Evolutionary conservation across 345 rosid genomes (phyloP).

Genomic region (Gossypium stocksii): DNA sequence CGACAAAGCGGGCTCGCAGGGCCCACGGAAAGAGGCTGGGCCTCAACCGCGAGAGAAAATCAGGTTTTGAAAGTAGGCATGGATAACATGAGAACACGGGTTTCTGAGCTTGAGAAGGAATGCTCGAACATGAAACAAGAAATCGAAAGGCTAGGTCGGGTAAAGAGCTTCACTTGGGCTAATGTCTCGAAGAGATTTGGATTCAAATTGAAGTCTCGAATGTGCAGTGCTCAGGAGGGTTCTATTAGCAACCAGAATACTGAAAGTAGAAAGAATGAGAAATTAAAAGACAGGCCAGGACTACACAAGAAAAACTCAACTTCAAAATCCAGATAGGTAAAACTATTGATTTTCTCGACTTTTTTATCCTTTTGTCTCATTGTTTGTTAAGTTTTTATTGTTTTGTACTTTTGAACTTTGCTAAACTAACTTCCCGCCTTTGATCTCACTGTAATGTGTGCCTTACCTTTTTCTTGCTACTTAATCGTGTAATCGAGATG

Average conservation of each 20-base stretch:
- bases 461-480: not conserved
- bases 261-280: constrained; percentile 47
- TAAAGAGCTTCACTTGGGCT: constrained; percentile 50
- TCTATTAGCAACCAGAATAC: constrained; percentile 67
- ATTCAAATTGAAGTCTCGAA: constrained; percentile 83
- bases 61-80: constrained; percentile 94
- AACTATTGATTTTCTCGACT: not conserved
- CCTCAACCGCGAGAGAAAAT: constrained; percentile 87
- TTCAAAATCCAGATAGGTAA: constrained; percentile 40
- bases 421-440: constrained; percentile 6
- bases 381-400: constrained; percentile 15
- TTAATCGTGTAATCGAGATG: not conserved
- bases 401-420: constrained; percentile 13
- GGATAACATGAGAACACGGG: constrained; percentile 94
- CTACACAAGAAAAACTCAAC: constrained; percentile 57
- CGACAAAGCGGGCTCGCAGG: constrained; percentile 78
- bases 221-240: constrained; percentile 94
- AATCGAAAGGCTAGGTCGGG: constrained; percentile 71
- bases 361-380: not conserved
- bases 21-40: constrained; percentile 82
- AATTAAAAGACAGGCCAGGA: constrained; percentile 49
- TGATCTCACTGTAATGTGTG: constrained; percentile 17
- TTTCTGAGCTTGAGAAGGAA: constrained; percentile 83
- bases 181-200: constrained; percentile 65
- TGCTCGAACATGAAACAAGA: constrained; percentile 83